These are phyloP conservation scores for Hydnomerulius pinastri DNA, from an alignment of 768 basidiomycete genomes.

Conservation along the genomic window DNA sequence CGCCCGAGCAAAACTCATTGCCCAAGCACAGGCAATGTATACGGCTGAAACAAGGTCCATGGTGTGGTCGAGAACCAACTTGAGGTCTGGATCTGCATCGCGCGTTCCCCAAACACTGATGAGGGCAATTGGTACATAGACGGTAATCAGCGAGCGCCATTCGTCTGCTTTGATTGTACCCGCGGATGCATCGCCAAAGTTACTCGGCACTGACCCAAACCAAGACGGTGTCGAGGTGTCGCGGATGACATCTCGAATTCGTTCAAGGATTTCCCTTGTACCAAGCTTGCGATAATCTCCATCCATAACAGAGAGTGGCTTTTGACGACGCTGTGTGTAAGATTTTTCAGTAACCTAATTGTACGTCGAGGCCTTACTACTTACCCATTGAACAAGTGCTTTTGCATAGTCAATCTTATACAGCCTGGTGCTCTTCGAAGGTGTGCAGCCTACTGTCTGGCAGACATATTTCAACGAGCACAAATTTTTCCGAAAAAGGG, in stretches of 20 bases:
- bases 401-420: slow-evolving; percentile 8
- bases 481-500: slow-evolving; percentile 7
- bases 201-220: slow-evolving; percentile 14
- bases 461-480: background rate
- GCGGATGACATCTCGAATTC: slow-evolving; percentile 2
- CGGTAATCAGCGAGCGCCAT: slow-evolving; percentile 31
- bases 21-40: slow-evolving; percentile 19
- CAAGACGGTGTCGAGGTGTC: slow-evolving; percentile 9
- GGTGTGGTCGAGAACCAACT: slow-evolving; percentile 23
- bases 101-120: slow-evolving; percentile 31
- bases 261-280: background rate
- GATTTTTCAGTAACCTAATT: background rate
- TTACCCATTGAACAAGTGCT: slow-evolving; percentile 9
- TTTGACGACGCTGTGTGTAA: background rate
- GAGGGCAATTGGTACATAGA: slow-evolving; percentile 38
- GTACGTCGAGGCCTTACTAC: background rate
- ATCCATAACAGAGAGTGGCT: slow-evolving; percentile 1
- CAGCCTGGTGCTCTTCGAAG: background rate
- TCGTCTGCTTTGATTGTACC: slow-evolving; percentile 40
- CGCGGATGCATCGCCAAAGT: slow-evolving; percentile 24
- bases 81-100: background rate
- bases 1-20: slow-evolving; percentile 3
- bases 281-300: background rate
- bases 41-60: slow-evolving; percentile 34
- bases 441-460: background rate